A percentile compares a stretch with the other conserved stretches of the same genome.
phyloP scores from a whole-genome alignment of 108 stramenopile genomes.

The Conticribra weissflogii region DNA sequence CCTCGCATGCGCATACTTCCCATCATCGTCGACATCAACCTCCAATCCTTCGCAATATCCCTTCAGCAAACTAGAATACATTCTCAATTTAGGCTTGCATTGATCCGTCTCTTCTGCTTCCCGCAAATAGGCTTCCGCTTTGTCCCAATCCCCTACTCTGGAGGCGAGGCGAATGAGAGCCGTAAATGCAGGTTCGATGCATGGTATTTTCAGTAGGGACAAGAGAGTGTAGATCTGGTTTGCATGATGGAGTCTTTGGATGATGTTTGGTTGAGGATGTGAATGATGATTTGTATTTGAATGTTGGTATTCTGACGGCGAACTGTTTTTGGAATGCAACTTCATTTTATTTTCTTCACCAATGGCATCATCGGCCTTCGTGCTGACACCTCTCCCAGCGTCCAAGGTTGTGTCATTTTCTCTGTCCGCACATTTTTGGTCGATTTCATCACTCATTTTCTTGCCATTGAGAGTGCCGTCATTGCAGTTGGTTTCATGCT shows the following conservation, averaged over 20 bases:
- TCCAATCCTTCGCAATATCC: slow-evolving; percentile 63
- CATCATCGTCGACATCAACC: background rate
- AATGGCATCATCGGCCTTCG: background rate
- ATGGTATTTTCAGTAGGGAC: slow-evolving; percentile 55
- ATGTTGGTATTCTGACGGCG: background rate
- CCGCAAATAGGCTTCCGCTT: slow-evolving; percentile 56
- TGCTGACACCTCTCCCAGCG: background rate
- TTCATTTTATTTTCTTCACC: background rate
- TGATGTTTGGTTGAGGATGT: slow-evolving; percentile 14
- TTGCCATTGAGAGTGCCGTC: background rate
- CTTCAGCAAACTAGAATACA: slow-evolving; percentile 67
- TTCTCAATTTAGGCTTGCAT: slow-evolving; percentile 77
- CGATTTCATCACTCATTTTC: background rate
- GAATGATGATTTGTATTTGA: background rate
- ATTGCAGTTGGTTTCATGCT: slow-evolving; percentile 4
- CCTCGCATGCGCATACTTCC: background rate
- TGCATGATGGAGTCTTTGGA: slow-evolving; percentile 60
- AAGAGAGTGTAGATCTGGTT: slow-evolving; percentile 73
- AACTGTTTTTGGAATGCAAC: background rate
- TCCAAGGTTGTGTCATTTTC: background rate
- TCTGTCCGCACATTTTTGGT: background rate
- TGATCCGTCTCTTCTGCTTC: slow-evolving; percentile 72
- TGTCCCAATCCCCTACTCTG: slow-evolving; percentile 48
- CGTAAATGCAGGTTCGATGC: slow-evolving; percentile 82
- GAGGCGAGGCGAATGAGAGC: slow-evolving; percentile 76